Evolutionary conservation across 2,329 filamentous ascomycete genomes (phyloP).

Genomic region (Aquanectria penicillioides): DNA sequence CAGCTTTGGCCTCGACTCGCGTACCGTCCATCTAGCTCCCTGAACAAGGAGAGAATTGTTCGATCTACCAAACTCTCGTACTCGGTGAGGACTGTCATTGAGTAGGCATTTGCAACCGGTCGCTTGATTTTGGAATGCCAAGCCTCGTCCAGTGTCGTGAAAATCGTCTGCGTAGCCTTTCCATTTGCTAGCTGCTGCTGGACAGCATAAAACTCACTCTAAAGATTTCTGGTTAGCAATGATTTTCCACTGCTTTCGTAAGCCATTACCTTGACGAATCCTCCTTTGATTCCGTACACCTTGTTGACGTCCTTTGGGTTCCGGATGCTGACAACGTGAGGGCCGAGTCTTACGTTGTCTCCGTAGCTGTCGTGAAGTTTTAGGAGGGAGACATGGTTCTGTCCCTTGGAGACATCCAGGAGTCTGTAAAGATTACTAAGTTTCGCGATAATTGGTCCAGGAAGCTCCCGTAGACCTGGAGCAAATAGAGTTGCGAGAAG

Average conservation of each 20-base stretch:
- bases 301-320: background rate
- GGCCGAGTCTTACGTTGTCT: conserved; percentile 6
- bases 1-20: conserved; percentile 15
- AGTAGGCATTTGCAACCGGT: conserved; percentile 36
- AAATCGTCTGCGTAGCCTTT: conserved; percentile 34
- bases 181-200: conserved; percentile 27
- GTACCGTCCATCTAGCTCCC: conserved; percentile 26
- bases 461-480: conserved; percentile 6
- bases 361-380: conserved; percentile 6
- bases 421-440: conserved; percentile 9
- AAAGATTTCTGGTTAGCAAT: too few species aligned
- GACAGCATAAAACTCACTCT: conserved; percentile 8
- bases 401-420: conserved; percentile 5
- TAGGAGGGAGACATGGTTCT: conserved; percentile 5
- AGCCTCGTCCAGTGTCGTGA: conserved; percentile 32
- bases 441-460: conserved; percentile 2
- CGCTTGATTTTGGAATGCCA: conserved; percentile 36
- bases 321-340: conserved; percentile 5
- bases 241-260: background rate
- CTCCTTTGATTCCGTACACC: conserved; percentile 30
- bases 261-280: conserved; percentile 19
- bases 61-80: conserved; percentile 36
- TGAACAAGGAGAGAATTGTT: conserved; percentile 24
- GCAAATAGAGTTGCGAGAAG: background rate
- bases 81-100: conserved; percentile 30